Conservation (phyloP, 352 stramenopile species). For the Globisporangium spinosum region DNA sequence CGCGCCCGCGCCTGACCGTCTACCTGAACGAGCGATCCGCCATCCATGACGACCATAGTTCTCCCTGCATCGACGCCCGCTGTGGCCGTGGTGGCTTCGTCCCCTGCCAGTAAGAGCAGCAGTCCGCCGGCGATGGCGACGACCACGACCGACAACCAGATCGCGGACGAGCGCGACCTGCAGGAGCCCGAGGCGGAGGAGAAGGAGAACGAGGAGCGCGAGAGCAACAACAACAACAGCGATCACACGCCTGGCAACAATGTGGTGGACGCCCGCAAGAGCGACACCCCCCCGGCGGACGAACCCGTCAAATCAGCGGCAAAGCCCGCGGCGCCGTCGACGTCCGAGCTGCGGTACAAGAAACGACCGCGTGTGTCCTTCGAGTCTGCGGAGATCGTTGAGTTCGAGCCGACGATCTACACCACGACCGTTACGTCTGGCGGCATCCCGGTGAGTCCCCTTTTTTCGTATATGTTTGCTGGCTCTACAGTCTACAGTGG, state of each 20-base stretch:
- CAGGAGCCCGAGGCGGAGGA: constrained; percentile 21
- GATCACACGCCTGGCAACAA: background rate
- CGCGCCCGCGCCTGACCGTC: no score
- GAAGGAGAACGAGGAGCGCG: constrained; percentile 22
- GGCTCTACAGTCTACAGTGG: background rate
- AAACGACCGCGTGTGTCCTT: constrained; percentile 71
- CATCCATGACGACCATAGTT: constrained; percentile 53
- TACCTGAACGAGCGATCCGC: background rate
- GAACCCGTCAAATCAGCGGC: background rate
- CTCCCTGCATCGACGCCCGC: constrained; percentile 31
- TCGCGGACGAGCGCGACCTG: constrained; percentile 4
- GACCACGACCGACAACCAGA: constrained; percentile 3
- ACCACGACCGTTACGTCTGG: constrained; percentile 79
- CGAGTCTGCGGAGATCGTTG: constrained; percentile 79
- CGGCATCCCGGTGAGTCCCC: constrained; percentile 43
- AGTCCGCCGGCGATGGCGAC: constrained; percentile 21
- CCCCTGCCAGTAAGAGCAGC: constrained; percentile 18
- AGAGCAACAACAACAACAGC: constrained; percentile 10
- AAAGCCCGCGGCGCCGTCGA: constrained; percentile 8
- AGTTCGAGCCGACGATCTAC: constrained; percentile 83
- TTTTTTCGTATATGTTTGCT: background rate
- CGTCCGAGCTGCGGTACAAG: constrained; percentile 37
- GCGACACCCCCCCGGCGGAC: background rate
- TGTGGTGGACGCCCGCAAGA: background rate
- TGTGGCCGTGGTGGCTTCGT: constrained; percentile 17